Conservation (phyloP, 805 yeast species). For the Candida nemodendra region DNA sequence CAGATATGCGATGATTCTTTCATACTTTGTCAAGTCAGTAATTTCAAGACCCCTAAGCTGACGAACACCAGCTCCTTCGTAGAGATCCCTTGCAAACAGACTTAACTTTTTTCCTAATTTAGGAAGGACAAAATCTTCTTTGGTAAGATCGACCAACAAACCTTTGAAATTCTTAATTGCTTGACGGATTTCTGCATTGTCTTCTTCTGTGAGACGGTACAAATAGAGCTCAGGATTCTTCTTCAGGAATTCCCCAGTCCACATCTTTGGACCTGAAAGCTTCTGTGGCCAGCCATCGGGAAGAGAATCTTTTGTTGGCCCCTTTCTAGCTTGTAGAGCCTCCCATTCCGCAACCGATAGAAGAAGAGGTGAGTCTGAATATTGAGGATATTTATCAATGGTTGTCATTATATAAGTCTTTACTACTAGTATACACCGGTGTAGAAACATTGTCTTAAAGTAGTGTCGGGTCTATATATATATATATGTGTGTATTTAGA, state of each 20-base stretch:
- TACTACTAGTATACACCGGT: not conserved
- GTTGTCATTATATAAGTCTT: conserved; percentile 1
- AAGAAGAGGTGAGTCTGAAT: conserved; percentile 5
- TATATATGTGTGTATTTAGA: not conserved
- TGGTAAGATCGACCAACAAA: conserved; percentile 1
- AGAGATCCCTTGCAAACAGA: conserved; percentile 2
- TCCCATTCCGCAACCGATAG: conserved; percentile 3
- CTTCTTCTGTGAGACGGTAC: conserved; percentile 3
- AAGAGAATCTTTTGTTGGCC: conserved; percentile 1
- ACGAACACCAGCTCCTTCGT: conserved; percentile 4
- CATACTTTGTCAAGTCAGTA: conserved; percentile 1
- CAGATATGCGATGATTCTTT: conserved; percentile 1
- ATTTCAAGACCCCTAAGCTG: conserved; percentile 1
- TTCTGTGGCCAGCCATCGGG: conserved; percentile 4
- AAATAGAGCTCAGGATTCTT: conserved; percentile 2
- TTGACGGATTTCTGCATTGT: conserved; percentile 1
- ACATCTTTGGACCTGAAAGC: conserved; percentile 4
- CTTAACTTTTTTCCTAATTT: conserved; percentile 1
- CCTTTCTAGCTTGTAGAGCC: not conserved
- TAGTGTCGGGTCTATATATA: not conserved
- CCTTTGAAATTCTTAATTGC: conserved; percentile 4
- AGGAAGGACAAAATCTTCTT: conserved; percentile 3
- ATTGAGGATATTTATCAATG: conserved; percentile 3
- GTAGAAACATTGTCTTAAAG: not conserved
- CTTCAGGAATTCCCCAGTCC: conserved; percentile 1